Base-by-base conservation (phyloP, 345 rosid species). In the Hibiscus mutabilis region DNA sequence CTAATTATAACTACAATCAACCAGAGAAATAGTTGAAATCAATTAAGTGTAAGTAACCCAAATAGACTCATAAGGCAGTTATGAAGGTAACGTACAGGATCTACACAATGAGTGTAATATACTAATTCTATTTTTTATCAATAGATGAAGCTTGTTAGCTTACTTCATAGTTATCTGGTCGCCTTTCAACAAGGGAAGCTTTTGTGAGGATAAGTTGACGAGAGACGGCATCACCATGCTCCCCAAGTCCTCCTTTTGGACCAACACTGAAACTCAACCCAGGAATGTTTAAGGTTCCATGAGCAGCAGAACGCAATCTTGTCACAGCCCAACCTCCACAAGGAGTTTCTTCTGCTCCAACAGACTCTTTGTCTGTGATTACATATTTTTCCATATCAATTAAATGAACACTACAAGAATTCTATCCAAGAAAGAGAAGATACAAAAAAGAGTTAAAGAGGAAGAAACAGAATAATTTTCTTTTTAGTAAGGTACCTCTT, bases 111-210 rank as follows among this genome's bases (percentile, higher is more conserved):
- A 47, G 57, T 47, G 24, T 15, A 16, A 49, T 10, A 49, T 27
- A n/a, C 58, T 29, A 67, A 49, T 67, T 67, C 58, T n/a, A 47
- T 9, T 9, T 71, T 42, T 59, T 29, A 27, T 60, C 59, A 73
- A 16, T 11, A 14, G 59, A 67, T 25, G 25, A 68, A 72, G 76
- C 71, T 72, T 76, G 77, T 76, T 82, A 80, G 81, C 99, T 90
- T 92, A 95, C 99, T 90, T 95, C 99, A 86, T 92, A 95, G 91
- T 95, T 95, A 84, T 89, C 94, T 12, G 89, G 93, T 9, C 98
- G 93, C 75, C 99, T 92, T 86, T 95, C 98, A 66, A 92, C 89
- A 72, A 95, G 89, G n/a, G 99, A 95, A 76, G 74, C 86, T 85
- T 85, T 89, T 24, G 99, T 89, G 76, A 95, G 88, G 77, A 90